Base-by-base conservation (phyloP, 768 basidiomycete genomes). In the Phylloporus sp. region DNA sequence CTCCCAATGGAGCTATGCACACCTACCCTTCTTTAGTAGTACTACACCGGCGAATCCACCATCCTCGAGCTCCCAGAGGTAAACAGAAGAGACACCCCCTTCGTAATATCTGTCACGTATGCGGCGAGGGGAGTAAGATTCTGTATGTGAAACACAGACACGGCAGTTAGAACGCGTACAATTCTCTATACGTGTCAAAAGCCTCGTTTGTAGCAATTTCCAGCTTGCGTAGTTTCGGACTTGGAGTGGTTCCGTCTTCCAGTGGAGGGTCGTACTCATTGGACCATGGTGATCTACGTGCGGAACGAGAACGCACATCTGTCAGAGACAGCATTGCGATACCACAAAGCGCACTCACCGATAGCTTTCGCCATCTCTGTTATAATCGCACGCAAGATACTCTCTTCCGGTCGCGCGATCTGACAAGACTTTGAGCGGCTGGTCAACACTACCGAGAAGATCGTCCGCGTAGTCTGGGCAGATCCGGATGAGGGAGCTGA, bases 31-130 rank as follows among this genome's bases (percentile, higher is more conserved):
- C 76, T 97, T 96, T 53, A 99, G 71, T 44, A 99, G 70, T 1
- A 98, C 96, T 2, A 95, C 95, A 9, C 96, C 96, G 9, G 96
- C 95, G 66, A 97, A 98, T 41, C 86, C 89, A 14, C 90, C 90
- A 58, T 98, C 94, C 48, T 97, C 95, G 22, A 93, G 76, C 63
- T 98, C 95, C 96, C 96, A 99, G 17, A 99, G 81, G 68, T 94
- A 99, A 14, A 96, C 95, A 20, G 89, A 92, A 22, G 92, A 96
- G 3, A 91, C 84, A 4, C 96, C 96, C n/a, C 95, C 95, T 68
- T 98, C 96, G 66, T 83, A 99, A 73, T 99, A 99, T 77, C 86
- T 89, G 54, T 57, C 37, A 13, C 42, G 26, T 15, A n/a, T n/a
- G 42, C 39, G 23, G 38, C 32, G 28, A 22, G 24, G 40, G 40